Evolutionary conservation across 495 filamentous ascomycete genomes (phyloP), one percentile per base, ranked within the genome.

Genomic region (Lophiotrema nucula): DNA sequence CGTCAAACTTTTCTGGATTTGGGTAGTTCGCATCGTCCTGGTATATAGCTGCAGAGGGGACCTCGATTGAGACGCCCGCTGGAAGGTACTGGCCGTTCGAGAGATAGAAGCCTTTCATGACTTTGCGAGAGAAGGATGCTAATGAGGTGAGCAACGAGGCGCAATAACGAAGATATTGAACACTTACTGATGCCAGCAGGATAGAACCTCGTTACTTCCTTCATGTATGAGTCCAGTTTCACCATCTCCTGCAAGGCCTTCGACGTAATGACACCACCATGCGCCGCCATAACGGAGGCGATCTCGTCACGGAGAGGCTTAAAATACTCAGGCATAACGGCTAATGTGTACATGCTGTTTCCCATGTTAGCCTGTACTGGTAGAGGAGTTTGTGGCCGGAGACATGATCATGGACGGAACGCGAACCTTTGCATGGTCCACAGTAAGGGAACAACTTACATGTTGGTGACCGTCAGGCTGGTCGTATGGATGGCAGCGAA

Each of bases 401-500:
- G n/a, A n/a, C n/a, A n/a, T n/a, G n/a, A n/a, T n/a, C n/a, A n/a
- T n/a, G n/a, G n/a, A n/a, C n/a, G n/a, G n/a, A n/a, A n/a, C n/a
- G n/a, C n/a, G n/a, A n/a, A n/a, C n/a, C n/a, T n/a, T n/a, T n/a
- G n/a, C n/a, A n/a, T n/a, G n/a, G n/a, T n/a, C n/a, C n/a, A n/a
- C n/a, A n/a, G n/a, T n/a, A n/a, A n/a, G n/a, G n/a, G n/a, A n/a
- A n/a, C n/a, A n/a, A n/a, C n/a, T n/a, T 59, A 64, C 8, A 64
- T 27, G 18, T 55, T 64, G 25, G 31, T 35, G 31, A 15, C 31
- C 8, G 31, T 35, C 15, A 35, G 8, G 31, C 62, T 60, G 1
- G 69, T 75, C 3, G 73, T 73, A 44, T 75, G 72, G 16, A 75
- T 75, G 0, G 71, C 65, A 16, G 67, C 69, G 41, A 69, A 69